These are phyloP conservation scores for Tetradesmus obliquus DNA, from an alignment of 139 green algal genomes.

Conservation along the genomic window DNA sequence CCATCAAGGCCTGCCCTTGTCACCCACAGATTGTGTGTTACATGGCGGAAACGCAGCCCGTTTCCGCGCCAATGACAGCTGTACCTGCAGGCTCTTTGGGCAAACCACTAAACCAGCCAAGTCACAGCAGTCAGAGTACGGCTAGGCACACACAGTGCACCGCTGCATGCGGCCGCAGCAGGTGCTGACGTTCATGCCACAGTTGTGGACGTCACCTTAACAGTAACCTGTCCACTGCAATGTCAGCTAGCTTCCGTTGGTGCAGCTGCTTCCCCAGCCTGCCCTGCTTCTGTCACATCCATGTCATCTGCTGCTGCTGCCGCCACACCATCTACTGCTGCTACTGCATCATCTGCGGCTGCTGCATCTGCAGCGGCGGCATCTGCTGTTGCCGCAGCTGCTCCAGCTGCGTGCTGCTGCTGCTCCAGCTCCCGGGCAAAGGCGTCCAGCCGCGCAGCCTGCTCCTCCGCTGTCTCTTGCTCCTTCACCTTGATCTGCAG, in stretches of 20 bases:
- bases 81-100: no score
- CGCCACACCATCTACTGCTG: not conserved
- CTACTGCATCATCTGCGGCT: not conserved
- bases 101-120: no score
- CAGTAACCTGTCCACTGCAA: not conserved
- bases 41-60: no score
- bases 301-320: not conserved
- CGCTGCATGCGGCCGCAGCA: no score
- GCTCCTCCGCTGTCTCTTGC: slow-evolving; percentile 83
- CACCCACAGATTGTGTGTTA: no score
- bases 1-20: no score
- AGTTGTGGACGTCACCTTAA: not conserved
- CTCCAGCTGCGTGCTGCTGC: not conserved
- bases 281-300: not conserved
- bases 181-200: not conserved
- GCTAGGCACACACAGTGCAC: no score
- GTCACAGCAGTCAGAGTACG: no score
- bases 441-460: slow-evolving; percentile 80
- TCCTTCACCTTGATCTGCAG: slow-evolving; percentile 44
- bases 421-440: slow-evolving; percentile 82
- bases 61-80: no score
- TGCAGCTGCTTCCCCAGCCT: not conserved
- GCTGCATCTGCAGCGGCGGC: slow-evolving; percentile 1
- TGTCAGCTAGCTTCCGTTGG: not conserved
- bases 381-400: slow-evolving; percentile 26